Conservation (phyloP, 495 filamentous ascomycete species). For the Pseudevernia furfuracea region DNA sequence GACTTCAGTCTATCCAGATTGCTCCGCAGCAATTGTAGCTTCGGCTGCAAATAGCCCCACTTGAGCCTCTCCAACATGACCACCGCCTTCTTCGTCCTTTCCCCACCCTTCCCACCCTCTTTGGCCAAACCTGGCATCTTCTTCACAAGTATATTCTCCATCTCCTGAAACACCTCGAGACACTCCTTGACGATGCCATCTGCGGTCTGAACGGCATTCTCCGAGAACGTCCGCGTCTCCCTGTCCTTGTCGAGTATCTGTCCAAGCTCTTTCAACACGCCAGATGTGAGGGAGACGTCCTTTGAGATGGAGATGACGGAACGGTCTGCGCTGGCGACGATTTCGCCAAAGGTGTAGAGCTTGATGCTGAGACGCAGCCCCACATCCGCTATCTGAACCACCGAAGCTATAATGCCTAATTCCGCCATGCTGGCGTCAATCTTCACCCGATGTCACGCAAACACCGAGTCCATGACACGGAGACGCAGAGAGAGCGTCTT, state of each 20-base stretch:
- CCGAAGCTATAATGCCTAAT: slow-evolving; percentile 31
- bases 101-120: not conserved
- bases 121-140: slow-evolving; percentile 4
- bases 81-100: not conserved
- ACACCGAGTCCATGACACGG: not conserved
- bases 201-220: slow-evolving; percentile 26
- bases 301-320: slow-evolving; percentile 31
- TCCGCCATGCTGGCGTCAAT: slow-evolving; percentile 17
- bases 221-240: slow-evolving; percentile 25
- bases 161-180: slow-evolving; percentile 28
- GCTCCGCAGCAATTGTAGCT: slow-evolving; percentile 26
- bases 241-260: slow-evolving; percentile 28
- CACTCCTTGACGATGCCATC: slow-evolving; percentile 27
- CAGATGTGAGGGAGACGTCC: slow-evolving; percentile 34
- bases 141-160: slow-evolving; percentile 28
- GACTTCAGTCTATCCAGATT: slow-evolving; percentile 35
- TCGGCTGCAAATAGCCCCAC: slow-evolving; percentile 26
- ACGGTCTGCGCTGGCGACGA: slow-evolving; percentile 29
- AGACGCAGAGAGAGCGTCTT: not conserved
- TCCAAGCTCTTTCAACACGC: slow-evolving; percentile 31
- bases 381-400: slow-evolving; percentile 35
- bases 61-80: slow-evolving; percentile 21
- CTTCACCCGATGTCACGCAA: not conserved
- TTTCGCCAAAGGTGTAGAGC: slow-evolving; percentile 34
- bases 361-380: slow-evolving; percentile 33